Evolutionary conservation across 352 stramenopile genomes (phyloP), one percentile per base, ranked within the genome.

Genomic region (Phytophthora multivora): DNA sequence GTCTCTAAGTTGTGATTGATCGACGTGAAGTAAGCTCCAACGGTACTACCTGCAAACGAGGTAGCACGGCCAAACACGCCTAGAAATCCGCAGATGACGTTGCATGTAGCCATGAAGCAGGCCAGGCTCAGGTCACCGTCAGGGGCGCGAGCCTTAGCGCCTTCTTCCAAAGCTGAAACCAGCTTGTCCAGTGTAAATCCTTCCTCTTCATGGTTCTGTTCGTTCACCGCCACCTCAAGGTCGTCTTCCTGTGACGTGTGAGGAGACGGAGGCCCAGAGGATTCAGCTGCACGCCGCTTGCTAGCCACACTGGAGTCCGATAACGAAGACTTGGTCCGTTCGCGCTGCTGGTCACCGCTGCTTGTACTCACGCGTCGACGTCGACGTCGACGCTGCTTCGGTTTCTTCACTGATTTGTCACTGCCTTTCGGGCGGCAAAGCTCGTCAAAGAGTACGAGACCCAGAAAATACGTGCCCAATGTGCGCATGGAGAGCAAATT

Each of bases 11-110:
- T 92, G 19, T 70, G 71, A 18, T 82, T 63, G 50, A 95, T 91
- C 6, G 83, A 81, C 23, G 64, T 79, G 25, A 95, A 82, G 62
- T 95, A 95, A 1, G 74, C 83, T 13, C 68, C 76, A 6, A 95
- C 86, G 0, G 86, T 91, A 28, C 80, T 91, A 5, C 74, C 86
- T 9, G 86, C 86, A 52, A 95, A 95, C 16, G 86, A 86, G 16
- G 86, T 95, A 16, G 86, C 86, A 47, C 83, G 83, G 3, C 86
- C 86, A 60, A 95, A 95, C 13, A 89, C 80, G 21, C 78, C 63
- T n/a, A 92, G 66, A 52, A 95, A 90, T 25, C 66, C 72, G 36
- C 83, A 91, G 41, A 90, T 89, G 46, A 80, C 64, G 36, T 79
- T 81, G 52, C 81, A 91, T 15, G 70, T 71, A 7, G 46, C 21